A percentile compares a stretch with the other conserved stretches of the same genome.
phyloP scores from a whole-genome alignment of 2,329 filamentous ascomycete genomes.

The Cordyceps tenuipes region DNA sequence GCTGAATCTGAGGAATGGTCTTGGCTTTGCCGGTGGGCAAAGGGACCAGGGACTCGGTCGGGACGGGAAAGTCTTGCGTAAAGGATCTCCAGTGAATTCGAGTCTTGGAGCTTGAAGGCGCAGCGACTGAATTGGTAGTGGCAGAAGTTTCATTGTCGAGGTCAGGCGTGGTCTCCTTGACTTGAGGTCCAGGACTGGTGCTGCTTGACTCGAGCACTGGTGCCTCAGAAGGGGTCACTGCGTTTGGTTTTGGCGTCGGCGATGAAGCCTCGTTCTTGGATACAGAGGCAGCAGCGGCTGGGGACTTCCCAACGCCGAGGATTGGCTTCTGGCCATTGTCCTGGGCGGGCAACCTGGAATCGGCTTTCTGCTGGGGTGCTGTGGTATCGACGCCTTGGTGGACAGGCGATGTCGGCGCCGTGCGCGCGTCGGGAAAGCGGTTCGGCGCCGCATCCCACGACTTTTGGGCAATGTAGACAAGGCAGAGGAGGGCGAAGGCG shows the following conservation, averaged over 20 bases:
- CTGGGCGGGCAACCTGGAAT: background rate
- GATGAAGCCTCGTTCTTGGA: background rate
- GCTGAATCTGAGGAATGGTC: conserved; percentile 68
- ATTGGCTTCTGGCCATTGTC: background rate
- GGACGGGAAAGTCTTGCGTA: conserved; percentile 69
- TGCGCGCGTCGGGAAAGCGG: background rate
- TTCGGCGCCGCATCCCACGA: conserved; percentile 25
- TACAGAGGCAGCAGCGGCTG: background rate
- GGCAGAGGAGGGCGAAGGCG: conserved; percentile 45
- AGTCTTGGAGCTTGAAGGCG: background rate
- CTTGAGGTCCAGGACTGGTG: background rate
- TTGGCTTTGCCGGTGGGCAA: conserved; percentile 66
- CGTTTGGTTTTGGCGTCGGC: background rate
- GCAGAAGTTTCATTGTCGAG: background rate
- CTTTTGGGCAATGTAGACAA: conserved; percentile 40
- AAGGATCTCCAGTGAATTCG: conserved; percentile 62
- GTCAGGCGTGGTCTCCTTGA: background rate
- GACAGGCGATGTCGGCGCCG: background rate
- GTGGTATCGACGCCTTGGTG: conserved; percentile 2
- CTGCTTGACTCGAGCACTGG: background rate
- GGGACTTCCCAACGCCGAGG: background rate
- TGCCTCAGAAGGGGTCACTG: background rate
- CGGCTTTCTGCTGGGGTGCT: background rate
- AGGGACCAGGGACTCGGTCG: conserved; percentile 59
- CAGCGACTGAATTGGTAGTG: background rate